Evolutionary conservation across 805 yeast species (phyloP).

Genomic region (Candida pini): DNA sequence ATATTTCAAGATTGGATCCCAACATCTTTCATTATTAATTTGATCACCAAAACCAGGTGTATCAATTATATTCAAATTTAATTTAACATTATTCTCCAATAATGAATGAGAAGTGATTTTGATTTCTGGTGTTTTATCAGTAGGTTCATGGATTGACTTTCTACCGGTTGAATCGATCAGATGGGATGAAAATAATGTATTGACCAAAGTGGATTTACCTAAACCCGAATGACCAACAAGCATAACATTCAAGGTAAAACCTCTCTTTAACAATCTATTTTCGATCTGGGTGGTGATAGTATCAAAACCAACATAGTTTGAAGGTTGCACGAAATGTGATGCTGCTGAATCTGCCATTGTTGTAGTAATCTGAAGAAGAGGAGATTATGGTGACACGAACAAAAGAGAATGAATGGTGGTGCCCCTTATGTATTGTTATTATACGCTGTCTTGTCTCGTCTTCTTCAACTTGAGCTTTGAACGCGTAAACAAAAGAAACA

Average conservation of each 20-base stretch:
- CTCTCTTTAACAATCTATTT: slow-evolving; percentile 82
- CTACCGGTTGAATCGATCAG: slow-evolving; percentile 74
- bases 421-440: too few relatives aligned
- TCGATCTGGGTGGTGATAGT: slow-evolving; percentile 95
- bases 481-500: too few relatives aligned
- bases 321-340: slow-evolving; percentile 41
- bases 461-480: too few relatives aligned
- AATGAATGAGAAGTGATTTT: slow-evolving; percentile 63
- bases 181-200: slow-evolving; percentile 83
- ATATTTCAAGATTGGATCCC: slow-evolving; percentile 94
- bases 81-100: slow-evolving; percentile 79
- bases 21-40: slow-evolving; percentile 88
- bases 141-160: slow-evolving; percentile 58
- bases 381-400: too few relatives aligned
- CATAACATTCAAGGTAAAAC: slow-evolving; percentile 92
- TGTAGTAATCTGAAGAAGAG: too few relatives aligned
- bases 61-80: slow-evolving; percentile 84
- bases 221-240: slow-evolving; percentile 91
- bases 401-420: too few relatives aligned
- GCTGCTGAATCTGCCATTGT: slow-evolving; percentile 2
- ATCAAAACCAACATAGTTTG: slow-evolving; percentile 90
- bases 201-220: slow-evolving; percentile 89
- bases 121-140: slow-evolving; percentile 83
- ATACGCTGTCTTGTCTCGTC: too few relatives aligned
- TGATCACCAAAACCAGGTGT: slow-evolving; percentile 99